phyloP scores from a whole-genome alignment of 352 stramenopile genomes.

The Aphanomyces invadans region DNA sequence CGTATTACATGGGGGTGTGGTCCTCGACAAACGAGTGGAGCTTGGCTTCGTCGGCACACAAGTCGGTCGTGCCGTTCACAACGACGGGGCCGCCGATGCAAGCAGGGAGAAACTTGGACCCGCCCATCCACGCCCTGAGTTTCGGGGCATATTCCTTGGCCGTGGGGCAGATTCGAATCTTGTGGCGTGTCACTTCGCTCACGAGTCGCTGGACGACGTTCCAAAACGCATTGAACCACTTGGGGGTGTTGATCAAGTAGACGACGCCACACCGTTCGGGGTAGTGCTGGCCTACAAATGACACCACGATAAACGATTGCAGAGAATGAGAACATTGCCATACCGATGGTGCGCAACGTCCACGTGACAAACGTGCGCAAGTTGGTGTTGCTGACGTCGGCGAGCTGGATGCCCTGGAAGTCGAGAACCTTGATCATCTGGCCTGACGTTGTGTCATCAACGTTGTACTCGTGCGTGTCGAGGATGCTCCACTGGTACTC shows the following conservation, averaged over 20 bases:
- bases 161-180: constrained; percentile 22
- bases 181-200: constrained; percentile 23
- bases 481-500: constrained; percentile 21
- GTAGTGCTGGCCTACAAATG: constrained; percentile 23
- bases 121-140: constrained; percentile 18
- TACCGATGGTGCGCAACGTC: constrained; percentile 25
- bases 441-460: neutral
- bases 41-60: constrained; percentile 17
- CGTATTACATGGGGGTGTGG: too few relatives aligned
- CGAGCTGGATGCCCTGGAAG: constrained; percentile 1
- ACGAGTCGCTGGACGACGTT: constrained; percentile 21
- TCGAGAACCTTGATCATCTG: constrained; percentile 24
- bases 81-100: constrained; percentile 1
- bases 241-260: constrained; percentile 25
- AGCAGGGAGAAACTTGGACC: neutral
- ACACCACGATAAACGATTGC: neutral
- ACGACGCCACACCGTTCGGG: constrained; percentile 20
- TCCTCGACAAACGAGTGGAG: constrained; percentile 3
- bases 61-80: neutral
- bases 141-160: constrained; percentile 12
- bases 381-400: constrained; percentile 18
- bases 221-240: constrained; percentile 22
- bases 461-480: constrained; percentile 18
- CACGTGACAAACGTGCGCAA: constrained; percentile 21
- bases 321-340: neutral